Evolutionary conservation across 2,329 filamentous ascomycete genomes (phyloP).

Genomic region (Penicillium psychrosexuale): DNA sequence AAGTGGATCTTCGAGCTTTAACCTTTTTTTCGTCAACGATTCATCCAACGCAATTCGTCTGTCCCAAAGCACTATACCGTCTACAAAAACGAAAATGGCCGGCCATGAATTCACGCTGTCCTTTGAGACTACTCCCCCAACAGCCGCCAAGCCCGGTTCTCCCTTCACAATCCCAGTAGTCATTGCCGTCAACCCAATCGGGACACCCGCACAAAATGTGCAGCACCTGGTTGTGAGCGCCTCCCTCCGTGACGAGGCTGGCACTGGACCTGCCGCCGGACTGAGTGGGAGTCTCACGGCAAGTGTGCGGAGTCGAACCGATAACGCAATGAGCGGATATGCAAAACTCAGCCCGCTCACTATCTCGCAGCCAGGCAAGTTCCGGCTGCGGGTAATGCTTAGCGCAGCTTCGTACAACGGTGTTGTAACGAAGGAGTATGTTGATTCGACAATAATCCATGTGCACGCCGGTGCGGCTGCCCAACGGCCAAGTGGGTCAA

Average conservation of each 20-base stretch:
- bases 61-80: neutral
- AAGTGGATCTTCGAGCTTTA: neutral
- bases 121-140: constrained; percentile 31
- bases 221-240: constrained; percentile 31
- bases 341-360: constrained; percentile 28
- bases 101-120: constrained; percentile 30
- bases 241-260: constrained; percentile 29
- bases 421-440: constrained; percentile 29
- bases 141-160: constrained; percentile 24
- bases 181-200: constrained; percentile 30
- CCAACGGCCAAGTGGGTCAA: constrained; percentile 32
- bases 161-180: constrained; percentile 34
- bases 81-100: constrained; percentile 7
- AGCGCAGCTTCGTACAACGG: constrained; percentile 28
- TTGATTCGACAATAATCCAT: constrained; percentile 31
- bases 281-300: constrained; percentile 30
- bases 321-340: constrained; percentile 31
- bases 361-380: constrained; percentile 30
- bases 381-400: constrained; percentile 33
- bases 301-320: constrained; percentile 32
- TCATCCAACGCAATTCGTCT: neutral
- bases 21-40: neutral
- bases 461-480: constrained; percentile 26
- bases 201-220: constrained; percentile 19
- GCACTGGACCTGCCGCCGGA: constrained; percentile 19